These are phyloP conservation scores for Tricholoma furcatifolium DNA, from an alignment of 768 basidiomycete species.

Conservation along the genomic window DNA sequence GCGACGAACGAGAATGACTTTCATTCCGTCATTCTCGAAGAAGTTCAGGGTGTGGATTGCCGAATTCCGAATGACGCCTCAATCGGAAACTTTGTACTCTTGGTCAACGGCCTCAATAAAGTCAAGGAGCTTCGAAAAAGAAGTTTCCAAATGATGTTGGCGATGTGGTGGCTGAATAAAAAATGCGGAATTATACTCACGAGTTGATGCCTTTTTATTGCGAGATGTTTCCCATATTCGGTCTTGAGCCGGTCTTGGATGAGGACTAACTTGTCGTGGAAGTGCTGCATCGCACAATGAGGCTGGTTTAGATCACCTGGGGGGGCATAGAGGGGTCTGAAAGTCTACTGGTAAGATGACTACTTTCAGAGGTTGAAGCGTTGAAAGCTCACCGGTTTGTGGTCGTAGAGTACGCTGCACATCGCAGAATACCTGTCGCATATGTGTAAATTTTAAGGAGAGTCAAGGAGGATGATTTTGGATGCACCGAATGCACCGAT, in stretches of 20 bases:
- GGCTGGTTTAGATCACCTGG: constrained; percentile 41
- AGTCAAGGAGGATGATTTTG: background rate
- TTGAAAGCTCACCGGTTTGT: constrained; percentile 42
- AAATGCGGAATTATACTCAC: constrained; percentile 36
- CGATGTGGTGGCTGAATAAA: background rate
- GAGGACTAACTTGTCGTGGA: constrained; percentile 80
- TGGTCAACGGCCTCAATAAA: constrained; percentile 15
- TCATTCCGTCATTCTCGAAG: background rate
- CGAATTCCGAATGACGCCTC: background rate
- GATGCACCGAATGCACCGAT: constrained; percentile 74
- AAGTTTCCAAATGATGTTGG: background rate
- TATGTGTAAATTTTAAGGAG: background rate
- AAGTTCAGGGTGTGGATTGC: too few relatives aligned
- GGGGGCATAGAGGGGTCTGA: constrained; percentile 47
- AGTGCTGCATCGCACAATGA: constrained; percentile 73
- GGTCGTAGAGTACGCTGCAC: constrained; percentile 60
- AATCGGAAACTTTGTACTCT: constrained; percentile 13
- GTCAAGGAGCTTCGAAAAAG: constrained; percentile 13
- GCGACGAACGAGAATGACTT: background rate
- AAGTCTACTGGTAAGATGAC: background rate
- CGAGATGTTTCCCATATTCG: constrained; percentile 61
- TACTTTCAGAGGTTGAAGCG: background rate
- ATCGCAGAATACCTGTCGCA: constrained; percentile 57
- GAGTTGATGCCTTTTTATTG: constrained; percentile 67
- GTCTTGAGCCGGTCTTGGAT: constrained; percentile 81